Evolutionary conservation across 1,284 basidiomycete species (phyloP).

Genomic region (Moesziomyces antarcticus): DNA sequence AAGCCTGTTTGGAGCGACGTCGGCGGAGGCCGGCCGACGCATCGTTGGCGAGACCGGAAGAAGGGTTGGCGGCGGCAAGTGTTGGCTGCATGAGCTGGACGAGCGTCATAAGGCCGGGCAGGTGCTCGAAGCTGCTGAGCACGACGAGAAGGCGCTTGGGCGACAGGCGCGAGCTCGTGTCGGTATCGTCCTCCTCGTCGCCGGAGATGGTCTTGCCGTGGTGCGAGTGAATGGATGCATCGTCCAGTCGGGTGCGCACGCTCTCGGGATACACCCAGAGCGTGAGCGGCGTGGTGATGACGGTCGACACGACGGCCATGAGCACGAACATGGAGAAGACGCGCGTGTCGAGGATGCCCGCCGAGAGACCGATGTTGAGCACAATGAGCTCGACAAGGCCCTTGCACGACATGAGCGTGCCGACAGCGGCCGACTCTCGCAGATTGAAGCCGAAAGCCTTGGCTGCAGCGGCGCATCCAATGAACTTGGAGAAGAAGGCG

Average conservation of each 20-base stretch:
- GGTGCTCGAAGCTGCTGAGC: slow-evolving; percentile 88
- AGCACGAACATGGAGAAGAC: slow-evolving; percentile 87
- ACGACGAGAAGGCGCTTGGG: slow-evolving; percentile 78
- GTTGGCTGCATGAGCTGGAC: slow-evolving; percentile 70
- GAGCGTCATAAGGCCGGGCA: slow-evolving; percentile 73
- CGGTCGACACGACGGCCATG: slow-evolving; percentile 85
- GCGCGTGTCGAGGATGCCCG: slow-evolving; percentile 78
- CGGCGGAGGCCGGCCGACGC: slow-evolving; percentile 19
- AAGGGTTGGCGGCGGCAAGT: slow-evolving; percentile 31
- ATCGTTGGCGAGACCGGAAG: slow-evolving; percentile 2
- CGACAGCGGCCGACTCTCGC: slow-evolving; percentile 86
- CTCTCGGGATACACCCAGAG: slow-evolving; percentile 77
- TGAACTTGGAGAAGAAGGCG: slow-evolving; percentile 81
- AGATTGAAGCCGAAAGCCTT: slow-evolving; percentile 76
- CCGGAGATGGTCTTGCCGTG: slow-evolving; percentile 22
- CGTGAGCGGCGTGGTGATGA: slow-evolving; percentile 88
- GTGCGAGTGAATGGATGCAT: slow-evolving; percentile 30
- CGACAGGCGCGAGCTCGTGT: slow-evolving; percentile 20
- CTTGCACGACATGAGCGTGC: slow-evolving; percentile 92
- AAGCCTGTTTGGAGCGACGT: slow-evolving; percentile 26
- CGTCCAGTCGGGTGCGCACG: slow-evolving; percentile 43
- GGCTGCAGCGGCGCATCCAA: slow-evolving; percentile 73
- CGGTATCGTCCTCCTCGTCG: slow-evolving; percentile 35
- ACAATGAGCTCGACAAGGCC: slow-evolving; percentile 83
- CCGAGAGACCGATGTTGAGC: slow-evolving; percentile 86